These are phyloP conservation scores for Exophiala bonariae DNA, from an alignment of 2,329 filamentous ascomycete genomes.

Conservation along the genomic window DNA sequence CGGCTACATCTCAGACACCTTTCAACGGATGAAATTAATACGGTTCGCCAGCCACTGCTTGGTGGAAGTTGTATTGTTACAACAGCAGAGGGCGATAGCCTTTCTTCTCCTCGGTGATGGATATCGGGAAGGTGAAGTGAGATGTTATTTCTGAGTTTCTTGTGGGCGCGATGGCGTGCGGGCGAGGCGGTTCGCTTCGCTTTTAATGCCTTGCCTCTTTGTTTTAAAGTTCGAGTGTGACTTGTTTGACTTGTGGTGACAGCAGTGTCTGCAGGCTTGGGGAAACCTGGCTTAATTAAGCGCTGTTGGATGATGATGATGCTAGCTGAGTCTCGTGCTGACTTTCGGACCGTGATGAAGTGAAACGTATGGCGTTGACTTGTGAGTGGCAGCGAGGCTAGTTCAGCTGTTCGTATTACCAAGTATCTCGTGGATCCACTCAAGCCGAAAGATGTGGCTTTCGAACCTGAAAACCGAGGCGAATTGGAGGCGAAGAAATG, in stretches of 20 bases:
- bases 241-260: too few species aligned
- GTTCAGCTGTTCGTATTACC: conserved; percentile 3
- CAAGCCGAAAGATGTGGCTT: conserved; percentile 7
- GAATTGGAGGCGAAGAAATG: background rate
- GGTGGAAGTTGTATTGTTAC: too few species aligned
- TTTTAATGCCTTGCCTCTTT: too few species aligned
- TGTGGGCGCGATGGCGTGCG: background rate
- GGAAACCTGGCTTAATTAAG: too few species aligned
- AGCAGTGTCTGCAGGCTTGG: too few species aligned
- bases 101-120: background rate
- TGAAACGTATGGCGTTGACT: background rate
- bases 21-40: too few species aligned
- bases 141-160: background rate
- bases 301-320: too few species aligned
- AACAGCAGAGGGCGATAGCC: background rate
- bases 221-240: background rate
- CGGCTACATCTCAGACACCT: too few species aligned
- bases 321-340: background rate
- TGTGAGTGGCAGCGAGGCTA: background rate
- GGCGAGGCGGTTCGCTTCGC: background rate
- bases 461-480: background rate
- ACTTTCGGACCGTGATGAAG: background rate
- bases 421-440: conserved; percentile 13
- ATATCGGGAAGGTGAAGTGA: background rate
- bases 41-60: background rate